Evolutionary conservation across 2,329 filamentous ascomycete genomes (phyloP).

Genomic region (Epichloe uncinata): DNA sequence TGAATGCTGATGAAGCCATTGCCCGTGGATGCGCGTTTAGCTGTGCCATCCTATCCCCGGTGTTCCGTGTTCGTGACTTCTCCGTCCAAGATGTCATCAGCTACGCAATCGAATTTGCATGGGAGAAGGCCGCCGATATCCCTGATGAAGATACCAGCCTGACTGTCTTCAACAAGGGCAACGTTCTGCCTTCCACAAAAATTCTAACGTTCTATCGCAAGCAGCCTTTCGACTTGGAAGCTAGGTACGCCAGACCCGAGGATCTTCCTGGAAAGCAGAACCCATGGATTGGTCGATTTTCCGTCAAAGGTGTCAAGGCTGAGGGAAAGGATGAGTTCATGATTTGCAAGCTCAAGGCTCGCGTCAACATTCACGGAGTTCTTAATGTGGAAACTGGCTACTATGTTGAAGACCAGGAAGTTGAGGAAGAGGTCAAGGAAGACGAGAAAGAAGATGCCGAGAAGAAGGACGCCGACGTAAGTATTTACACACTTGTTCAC

Average conservation of each 20-base stretch:
- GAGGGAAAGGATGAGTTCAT: slow-evolving; percentile 94
- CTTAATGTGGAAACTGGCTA: slow-evolving; percentile 95
- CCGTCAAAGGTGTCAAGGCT: slow-evolving; percentile 92
- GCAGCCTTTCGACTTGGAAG: slow-evolving; percentile 92
- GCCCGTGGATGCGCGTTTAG: slow-evolving; percentile 93
- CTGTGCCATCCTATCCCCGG: slow-evolving; percentile 92
- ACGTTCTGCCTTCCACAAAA: slow-evolving; percentile 95
- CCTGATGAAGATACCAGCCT: slow-evolving; percentile 96
- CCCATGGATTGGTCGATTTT: slow-evolving; percentile 95
- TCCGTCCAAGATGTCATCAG: slow-evolving; percentile 92
- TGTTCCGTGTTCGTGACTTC: slow-evolving; percentile 98
- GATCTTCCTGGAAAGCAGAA: slow-evolving; percentile 76
- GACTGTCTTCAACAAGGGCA: slow-evolving; percentile 94
- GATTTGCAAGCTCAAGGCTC: slow-evolving; percentile 99
- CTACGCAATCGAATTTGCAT: slow-evolving; percentile 97
- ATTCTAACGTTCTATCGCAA: slow-evolving; percentile 99
- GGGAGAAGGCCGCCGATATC: slow-evolving; percentile 97
- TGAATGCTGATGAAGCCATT: slow-evolving; percentile 96
- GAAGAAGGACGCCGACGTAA: slow-evolving; percentile 61
- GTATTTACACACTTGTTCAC: slow-evolving; percentile 22
- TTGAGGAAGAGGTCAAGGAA: slow-evolving; percentile 82
- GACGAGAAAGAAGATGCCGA: slow-evolving; percentile 57
- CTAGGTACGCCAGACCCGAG: slow-evolving; percentile 80
- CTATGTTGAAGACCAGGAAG: slow-evolving; percentile 94
- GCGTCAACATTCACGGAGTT: slow-evolving; percentile 90